Evolutionary conservation across 1,284 basidiomycete genomes (phyloP).

Genomic region (Sparassis latifolia): DNA sequence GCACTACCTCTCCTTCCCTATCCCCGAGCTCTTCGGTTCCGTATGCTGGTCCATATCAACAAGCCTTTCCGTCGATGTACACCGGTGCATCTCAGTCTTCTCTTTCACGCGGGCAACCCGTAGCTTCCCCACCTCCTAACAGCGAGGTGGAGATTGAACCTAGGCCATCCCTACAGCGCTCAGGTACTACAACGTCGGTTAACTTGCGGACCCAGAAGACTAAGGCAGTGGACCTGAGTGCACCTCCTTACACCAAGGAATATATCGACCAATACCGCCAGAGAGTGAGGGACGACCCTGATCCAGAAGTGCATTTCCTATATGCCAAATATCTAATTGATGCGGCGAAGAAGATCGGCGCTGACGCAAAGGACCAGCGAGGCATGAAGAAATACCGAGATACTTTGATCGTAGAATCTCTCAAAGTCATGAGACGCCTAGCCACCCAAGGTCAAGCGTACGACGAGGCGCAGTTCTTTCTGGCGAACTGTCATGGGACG

Average conservation of each 20-base stretch:
- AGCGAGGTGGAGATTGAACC: conserved; percentile 43
- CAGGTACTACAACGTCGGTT: conserved; percentile 51
- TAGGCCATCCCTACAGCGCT: conserved; percentile 50
- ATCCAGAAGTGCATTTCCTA: conserved; percentile 97
- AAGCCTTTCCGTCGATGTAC: conserved; percentile 14
- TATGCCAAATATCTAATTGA: conserved; percentile 99
- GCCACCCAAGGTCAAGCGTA: conserved; percentile 88
- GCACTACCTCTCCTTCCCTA: conserved; percentile 4
- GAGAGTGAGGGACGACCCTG: conserved; percentile 95
- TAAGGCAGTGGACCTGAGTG: conserved; percentile 80
- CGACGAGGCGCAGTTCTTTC: conserved; percentile 98
- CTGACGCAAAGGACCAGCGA: conserved; percentile 69
- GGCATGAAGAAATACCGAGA: conserved; percentile 88
- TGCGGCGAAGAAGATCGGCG: conserved; percentile 90
- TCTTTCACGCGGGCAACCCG: conserved; percentile 9
- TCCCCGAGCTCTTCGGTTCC: conserved; percentile 14
- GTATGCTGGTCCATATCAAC: conserved; percentile 19
- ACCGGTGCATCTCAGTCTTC: conserved; percentile 12
- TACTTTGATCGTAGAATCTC: conserved; percentile 77
- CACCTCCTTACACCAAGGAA: conserved; percentile 90
- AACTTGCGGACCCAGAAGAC: conserved; percentile 61
- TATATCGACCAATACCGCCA: conserved; percentile 97
- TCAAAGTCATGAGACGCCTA: conserved; percentile 89
- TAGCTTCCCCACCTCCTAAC: conserved; percentile 20
- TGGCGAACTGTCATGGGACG: conserved; percentile 96